Base-by-base conservation (phyloP, 805 yeast genomes). In the Tetrapisispora phaffii region DNA sequence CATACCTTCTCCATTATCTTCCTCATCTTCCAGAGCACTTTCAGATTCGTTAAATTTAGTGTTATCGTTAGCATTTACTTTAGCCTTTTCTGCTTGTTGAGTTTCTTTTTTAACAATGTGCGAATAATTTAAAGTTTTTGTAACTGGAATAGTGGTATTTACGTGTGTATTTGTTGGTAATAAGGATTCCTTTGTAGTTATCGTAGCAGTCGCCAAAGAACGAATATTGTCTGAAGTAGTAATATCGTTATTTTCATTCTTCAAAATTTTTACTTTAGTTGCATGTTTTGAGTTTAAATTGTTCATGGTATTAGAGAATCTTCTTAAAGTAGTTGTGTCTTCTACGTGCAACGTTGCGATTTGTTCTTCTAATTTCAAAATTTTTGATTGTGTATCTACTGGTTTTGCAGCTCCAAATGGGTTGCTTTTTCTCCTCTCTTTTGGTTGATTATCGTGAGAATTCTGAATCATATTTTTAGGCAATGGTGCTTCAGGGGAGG, bases 351-450 rank as follows among this genome's bases (percentile, higher is more conserved):
- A 51, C 28, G 61, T 58, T 13, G 63, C 56, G 46, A 76, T 59
- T 45, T 65, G 64, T 45, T 72, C 70, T 48, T 82, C 89, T 20
- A 82, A 65, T 54, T 83, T 90, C 39, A 71, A 65, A 52, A 76
- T 78, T 51, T 76, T 79, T 22, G 84, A 70, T 20, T 79, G 68
- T 2, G 83, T 77, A 60, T 86, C 95, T 6, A 86, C 90, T 1
- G 95, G 95, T 63, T 78, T 84, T 1, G 95, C 96, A 4, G 75
- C 68, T 0, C 95, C 95, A 67, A 87, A 86, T 5, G 95, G 93
- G 58, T 79, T 84, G 0, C 74, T 50, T 53, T 75, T 80, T 3
- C 69, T 58, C 54, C 66, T 53, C 4, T 53, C 59, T 16, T 32
- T 50, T 54, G 40, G 60, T 60, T 49, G 44, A 60, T 36, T 45